Evolutionary conservation across 805 yeast species (phyloP).

Genomic region (Nakazawaea wyomingensis): DNA sequence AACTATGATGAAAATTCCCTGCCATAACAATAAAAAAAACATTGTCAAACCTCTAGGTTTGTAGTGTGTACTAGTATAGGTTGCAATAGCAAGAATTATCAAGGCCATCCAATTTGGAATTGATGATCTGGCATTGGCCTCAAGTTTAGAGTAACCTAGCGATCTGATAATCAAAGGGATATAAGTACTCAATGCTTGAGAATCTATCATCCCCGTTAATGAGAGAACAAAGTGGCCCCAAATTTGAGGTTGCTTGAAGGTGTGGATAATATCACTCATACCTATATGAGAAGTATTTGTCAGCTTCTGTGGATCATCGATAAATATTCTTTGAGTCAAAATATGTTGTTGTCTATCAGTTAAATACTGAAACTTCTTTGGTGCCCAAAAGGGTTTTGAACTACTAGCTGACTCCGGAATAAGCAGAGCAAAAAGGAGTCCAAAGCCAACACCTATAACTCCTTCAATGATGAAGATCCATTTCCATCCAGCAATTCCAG

Average conservation of each 20-base stretch:
- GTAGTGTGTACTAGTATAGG: constrained; percentile 7
- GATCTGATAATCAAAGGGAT: constrained; percentile 14
- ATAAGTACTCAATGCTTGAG: constrained; percentile 14
- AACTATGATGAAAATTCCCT: constrained; percentile 1
- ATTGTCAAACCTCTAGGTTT: constrained; percentile 11
- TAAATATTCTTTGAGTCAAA: constrained; percentile 11
- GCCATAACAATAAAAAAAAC: constrained; percentile 4
- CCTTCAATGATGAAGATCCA: constrained; percentile 69
- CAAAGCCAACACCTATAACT: constrained; percentile 19
- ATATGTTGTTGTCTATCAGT: constrained; percentile 14
- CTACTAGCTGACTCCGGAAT: constrained; percentile 24
- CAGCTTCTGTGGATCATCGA: constrained; percentile 27
- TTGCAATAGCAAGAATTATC: neutral
- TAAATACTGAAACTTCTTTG: constrained; percentile 18
- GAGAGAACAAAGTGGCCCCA: constrained; percentile 8
- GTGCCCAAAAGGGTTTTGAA: constrained; percentile 20
- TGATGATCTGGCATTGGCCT: constrained; percentile 16
- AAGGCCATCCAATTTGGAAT: constrained; percentile 11
- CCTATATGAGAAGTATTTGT: constrained; percentile 2
- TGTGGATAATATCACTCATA: constrained; percentile 1
- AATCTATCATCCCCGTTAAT: constrained; percentile 2
- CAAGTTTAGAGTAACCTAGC: constrained; percentile 13
- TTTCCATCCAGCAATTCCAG: constrained; percentile 45
- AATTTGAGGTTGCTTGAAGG: neutral
- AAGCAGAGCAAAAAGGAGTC: constrained; percentile 27